A percentile compares a stretch with the other conserved stretches of the same genome.
Conservation (phyloP, 495 filamentous ascomycete genomes). For the Neurospora intermedia region DNA sequence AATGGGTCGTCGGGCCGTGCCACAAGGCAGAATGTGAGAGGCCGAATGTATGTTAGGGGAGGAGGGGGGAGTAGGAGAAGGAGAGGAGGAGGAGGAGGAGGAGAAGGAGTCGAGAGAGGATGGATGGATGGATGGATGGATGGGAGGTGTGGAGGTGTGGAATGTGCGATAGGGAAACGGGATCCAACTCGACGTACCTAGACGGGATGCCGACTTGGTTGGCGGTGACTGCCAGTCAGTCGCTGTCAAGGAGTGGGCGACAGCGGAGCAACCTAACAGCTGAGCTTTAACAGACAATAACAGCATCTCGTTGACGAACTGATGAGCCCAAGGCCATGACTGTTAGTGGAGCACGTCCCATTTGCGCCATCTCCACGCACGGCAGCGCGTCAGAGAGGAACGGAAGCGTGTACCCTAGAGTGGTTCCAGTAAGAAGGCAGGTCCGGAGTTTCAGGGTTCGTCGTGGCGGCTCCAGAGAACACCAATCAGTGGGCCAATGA, state of each 20-base stretch:
- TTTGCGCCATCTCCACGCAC: too few species aligned
- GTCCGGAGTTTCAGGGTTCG: neutral
- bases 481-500: neutral
- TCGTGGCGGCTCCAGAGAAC: neutral
- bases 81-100: neutral
- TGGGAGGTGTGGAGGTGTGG: neutral
- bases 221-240: conserved; percentile 16
- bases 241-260: neutral
- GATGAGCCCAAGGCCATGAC: neutral
- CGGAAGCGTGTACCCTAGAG: neutral
- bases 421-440: neutral
- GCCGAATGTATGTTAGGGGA: neutral
- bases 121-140: neutral
- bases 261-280: neutral
- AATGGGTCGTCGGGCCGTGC: neutral
- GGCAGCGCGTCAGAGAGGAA: neutral
- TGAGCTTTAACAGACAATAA: neutral
- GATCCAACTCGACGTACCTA: conserved; percentile 10
- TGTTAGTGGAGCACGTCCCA: neutral
- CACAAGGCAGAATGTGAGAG: neutral
- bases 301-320: neutral
- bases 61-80: too few species aligned
- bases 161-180: neutral
- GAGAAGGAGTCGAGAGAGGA: neutral
- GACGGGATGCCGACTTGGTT: conserved; percentile 13